These are phyloP conservation scores for Yamadazyma spencermartinsiae DNA, from an alignment of 1,139 yeast species.

Conservation along the genomic window DNA sequence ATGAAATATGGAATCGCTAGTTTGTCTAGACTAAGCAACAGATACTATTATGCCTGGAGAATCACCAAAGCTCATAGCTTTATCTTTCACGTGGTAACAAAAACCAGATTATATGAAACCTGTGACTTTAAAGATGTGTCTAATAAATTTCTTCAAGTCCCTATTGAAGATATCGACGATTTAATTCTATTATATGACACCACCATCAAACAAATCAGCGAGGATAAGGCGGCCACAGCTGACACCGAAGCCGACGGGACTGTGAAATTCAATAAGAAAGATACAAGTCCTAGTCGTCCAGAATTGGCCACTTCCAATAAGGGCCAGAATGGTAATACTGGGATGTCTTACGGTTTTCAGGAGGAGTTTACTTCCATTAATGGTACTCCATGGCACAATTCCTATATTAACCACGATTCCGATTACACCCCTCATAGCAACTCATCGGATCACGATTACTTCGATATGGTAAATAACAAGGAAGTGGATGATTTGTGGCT, in stretches of 20 bases:
- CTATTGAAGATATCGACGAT: slow-evolving; percentile 13
- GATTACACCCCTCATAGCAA: slow-evolving; percentile 10
- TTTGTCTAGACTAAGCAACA: slow-evolving; percentile 30
- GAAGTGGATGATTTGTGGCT: slow-evolving; percentile 43
- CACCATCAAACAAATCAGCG: slow-evolving; percentile 7
- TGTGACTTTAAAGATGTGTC: slow-evolving; percentile 6
- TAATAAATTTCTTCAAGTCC: slow-evolving; percentile 4
- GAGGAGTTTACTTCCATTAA: neutral
- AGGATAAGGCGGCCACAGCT: slow-evolving; percentile 1
- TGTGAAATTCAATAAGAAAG: neutral
- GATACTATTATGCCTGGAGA: slow-evolving; percentile 50
- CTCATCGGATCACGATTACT: slow-evolving; percentile 18
- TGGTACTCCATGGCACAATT: neutral
- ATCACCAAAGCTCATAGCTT: slow-evolving; percentile 37
- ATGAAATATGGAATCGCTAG: slow-evolving; percentile 24
- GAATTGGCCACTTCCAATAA: neutral
- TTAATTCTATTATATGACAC: slow-evolving; percentile 9
- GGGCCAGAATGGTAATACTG: too few species aligned
- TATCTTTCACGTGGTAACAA: slow-evolving; percentile 22
- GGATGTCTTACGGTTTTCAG: neutral
- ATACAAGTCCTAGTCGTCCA: neutral
- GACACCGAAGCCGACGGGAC: neutral
- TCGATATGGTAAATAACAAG: slow-evolving; percentile 26
- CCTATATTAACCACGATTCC: neutral
- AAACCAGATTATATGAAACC: slow-evolving; percentile 24